Percentiles rank a stretch among this genome's conserved stretches.
phyloP scores from a whole-genome alignment of 139 green algal genomes.

The Volvox reticuliferus region DNA sequence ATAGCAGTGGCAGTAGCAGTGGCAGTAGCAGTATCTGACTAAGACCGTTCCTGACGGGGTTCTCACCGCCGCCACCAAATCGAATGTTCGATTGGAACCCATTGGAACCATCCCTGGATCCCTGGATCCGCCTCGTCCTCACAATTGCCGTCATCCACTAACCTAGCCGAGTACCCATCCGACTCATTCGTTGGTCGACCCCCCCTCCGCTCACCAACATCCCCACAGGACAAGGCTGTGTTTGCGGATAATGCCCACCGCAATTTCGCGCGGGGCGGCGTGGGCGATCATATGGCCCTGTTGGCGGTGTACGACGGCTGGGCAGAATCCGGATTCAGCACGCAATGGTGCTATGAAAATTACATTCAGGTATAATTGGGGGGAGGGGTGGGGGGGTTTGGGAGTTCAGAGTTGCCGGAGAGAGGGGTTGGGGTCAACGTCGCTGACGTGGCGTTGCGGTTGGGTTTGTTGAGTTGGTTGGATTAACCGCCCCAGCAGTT shows the following conservation, averaged over 20 bases:
- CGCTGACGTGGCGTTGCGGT: background rate
- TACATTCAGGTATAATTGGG: constrained; percentile 87
- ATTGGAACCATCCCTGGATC: too few relatives aligned
- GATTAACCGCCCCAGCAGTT: too few relatives aligned
- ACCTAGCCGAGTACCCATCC: background rate
- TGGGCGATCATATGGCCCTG: constrained; percentile 97
- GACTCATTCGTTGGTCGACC: background rate
- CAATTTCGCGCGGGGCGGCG: constrained; percentile 89
- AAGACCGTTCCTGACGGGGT: too few relatives aligned
- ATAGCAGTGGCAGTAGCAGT: too few relatives aligned
- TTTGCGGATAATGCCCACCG: constrained; percentile 94
- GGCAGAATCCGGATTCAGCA: constrained; percentile 91
- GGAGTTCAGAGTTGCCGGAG: too few relatives aligned
- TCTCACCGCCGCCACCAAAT: too few relatives aligned
- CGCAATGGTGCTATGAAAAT: constrained; percentile 98
- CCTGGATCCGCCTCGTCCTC: background rate
- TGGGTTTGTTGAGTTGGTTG: background rate
- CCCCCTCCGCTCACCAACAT: constrained; percentile 66
- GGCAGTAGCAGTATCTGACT: too few relatives aligned
- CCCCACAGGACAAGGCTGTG: constrained; percentile 90
- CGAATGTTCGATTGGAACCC: too few relatives aligned
- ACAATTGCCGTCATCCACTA: background rate
- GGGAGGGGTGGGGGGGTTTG: background rate
- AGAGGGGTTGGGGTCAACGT: too few relatives aligned
- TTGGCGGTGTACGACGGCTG: constrained; percentile 86